Evolutionary conservation across 805 yeast genomes (phyloP).

Genomic region (Diddensiella caesifluorescens): DNA sequence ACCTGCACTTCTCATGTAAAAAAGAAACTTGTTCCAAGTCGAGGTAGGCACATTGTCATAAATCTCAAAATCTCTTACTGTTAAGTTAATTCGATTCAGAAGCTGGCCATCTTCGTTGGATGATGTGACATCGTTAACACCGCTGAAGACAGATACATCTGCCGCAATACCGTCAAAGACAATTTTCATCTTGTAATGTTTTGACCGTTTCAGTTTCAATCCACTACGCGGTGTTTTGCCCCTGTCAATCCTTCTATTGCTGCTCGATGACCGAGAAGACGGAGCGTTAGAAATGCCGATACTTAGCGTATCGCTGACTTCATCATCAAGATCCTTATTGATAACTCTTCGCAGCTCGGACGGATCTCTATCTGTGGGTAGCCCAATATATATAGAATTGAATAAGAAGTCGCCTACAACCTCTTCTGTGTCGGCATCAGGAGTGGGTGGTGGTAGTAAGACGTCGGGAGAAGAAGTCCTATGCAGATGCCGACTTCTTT

Average conservation of each 20-base stretch:
- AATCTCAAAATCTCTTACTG: constrained; percentile 51
- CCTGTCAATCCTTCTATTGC: constrained; percentile 10
- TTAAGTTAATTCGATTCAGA: constrained; percentile 45
- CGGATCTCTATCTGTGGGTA: constrained; percentile 46
- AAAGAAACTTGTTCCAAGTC: constrained; percentile 81
- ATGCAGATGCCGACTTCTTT: constrained; percentile 9
- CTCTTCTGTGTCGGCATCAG: constrained; percentile 18
- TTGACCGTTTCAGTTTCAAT: constrained; percentile 61
- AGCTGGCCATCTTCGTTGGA: constrained; percentile 36
- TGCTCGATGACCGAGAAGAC: constrained; percentile 16
- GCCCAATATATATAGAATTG: constrained; percentile 71
- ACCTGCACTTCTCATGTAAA: constrained; percentile 63
- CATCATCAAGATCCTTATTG: constrained; percentile 44
- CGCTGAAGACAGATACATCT: constrained; percentile 41
- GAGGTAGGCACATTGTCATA: constrained; percentile 79
- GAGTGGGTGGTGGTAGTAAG: constrained; percentile 9
- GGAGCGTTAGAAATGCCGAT: constrained; percentile 9
- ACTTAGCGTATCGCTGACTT: constrained; percentile 26
- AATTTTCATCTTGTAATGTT: constrained; percentile 50
- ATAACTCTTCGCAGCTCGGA: constrained; percentile 45
- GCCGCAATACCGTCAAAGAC: constrained; percentile 52
- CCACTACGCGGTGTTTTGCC: background rate
- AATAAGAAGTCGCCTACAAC: constrained; percentile 60
- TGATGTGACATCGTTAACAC: constrained; percentile 36
- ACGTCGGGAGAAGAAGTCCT: background rate